Conservation (phyloP, 352 stramenopile genomes). For the Phytophthora idaei region DNA sequence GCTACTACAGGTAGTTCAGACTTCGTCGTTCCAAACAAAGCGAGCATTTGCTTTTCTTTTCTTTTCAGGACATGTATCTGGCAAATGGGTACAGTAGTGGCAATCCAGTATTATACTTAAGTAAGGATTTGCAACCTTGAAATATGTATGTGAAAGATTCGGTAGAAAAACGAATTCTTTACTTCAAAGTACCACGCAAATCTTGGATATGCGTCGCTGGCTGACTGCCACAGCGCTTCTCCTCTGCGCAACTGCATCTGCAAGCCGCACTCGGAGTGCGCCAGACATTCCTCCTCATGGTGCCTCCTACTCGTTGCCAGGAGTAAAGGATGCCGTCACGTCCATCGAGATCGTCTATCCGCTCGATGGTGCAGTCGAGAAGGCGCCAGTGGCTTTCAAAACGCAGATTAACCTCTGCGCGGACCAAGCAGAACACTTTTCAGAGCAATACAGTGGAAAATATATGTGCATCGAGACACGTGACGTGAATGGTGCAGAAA, state of each 20-base stretch:
- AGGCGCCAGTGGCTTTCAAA: constrained; percentile 1
- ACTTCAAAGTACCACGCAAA: no score
- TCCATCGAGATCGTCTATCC: neutral
- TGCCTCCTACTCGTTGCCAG: neutral
- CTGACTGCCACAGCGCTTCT: neutral
- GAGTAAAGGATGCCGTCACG: neutral
- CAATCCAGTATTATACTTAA: no score
- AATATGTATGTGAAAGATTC: no score
- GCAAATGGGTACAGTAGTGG: no score
- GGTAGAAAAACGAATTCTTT: no score
- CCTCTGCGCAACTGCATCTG: neutral
- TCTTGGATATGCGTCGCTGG: neutral
- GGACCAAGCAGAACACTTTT: neutral
- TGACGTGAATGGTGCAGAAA: neutral
- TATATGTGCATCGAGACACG: neutral
- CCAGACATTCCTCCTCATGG: neutral
- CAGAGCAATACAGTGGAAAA: neutral
- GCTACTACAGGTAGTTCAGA: no score
- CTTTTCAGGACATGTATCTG: no score
- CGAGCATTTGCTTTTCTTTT: no score
- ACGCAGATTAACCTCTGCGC: neutral
- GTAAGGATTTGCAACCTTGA: no score
- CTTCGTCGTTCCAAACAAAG: no score
- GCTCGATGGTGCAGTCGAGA: neutral
- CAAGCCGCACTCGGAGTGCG: neutral